Percentiles rank a stretch among this genome's conserved stretches.
These are phyloP conservation scores for Cladophialophora chaetospira DNA, from an alignment of 2,329 filamentous ascomycete genomes.

Conservation along the genomic window DNA sequence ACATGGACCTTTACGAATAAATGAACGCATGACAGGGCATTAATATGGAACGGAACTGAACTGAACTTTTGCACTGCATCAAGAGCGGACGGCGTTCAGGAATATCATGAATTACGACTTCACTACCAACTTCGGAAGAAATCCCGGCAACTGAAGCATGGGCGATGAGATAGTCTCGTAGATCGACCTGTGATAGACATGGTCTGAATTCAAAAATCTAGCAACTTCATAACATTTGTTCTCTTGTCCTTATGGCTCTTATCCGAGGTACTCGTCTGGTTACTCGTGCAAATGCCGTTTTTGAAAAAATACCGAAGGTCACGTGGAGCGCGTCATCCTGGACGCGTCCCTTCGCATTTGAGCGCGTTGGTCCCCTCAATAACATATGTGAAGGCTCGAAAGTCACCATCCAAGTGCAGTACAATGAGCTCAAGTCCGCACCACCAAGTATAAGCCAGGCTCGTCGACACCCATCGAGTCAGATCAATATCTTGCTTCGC, in stretches of 20 bases:
- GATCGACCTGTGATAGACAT: not conserved
- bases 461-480: no score
- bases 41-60: not conserved
- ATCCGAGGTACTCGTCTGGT: not conserved
- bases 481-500: no score
- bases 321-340: not conserved
- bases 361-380: no score
- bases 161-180: not conserved
- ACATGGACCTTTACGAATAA: constrained; percentile 66
- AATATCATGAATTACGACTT: no score
- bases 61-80: constrained; percentile 1
- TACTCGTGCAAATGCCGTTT: not conserved
- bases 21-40: not conserved
- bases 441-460: no score
- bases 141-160: not conserved
- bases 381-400: no score
- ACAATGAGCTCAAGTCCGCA: no score
- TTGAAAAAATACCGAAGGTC: not conserved
- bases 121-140: no score
- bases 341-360: not conserved
- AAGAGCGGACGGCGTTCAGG: constrained; percentile 4
- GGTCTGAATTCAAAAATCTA: not conserved
- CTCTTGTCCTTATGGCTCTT: not conserved
- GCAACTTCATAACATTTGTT: not conserved
- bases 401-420: no score